These are phyloP conservation scores for Jacaranda copaia DNA, from an alignment of 257 asterid species.

Conservation along the genomic window DNA sequence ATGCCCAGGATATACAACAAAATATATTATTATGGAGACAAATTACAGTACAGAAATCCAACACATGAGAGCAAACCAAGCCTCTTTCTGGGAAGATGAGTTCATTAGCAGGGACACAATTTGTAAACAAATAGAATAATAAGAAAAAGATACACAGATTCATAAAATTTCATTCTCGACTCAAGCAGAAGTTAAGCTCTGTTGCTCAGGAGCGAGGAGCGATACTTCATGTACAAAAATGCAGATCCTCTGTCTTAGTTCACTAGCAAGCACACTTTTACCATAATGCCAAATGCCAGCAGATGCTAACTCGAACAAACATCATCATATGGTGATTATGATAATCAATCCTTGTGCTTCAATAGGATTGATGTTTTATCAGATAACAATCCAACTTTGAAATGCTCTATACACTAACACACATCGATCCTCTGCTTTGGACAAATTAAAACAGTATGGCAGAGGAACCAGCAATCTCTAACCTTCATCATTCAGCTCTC, in stretches of 20 bases:
- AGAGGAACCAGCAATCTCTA: neutral
- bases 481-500: slow-evolving; percentile 57
- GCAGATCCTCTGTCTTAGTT: no score
- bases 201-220: no score
- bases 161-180: no score
- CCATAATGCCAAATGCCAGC: neutral
- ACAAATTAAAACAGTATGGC: neutral
- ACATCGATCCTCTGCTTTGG: neutral
- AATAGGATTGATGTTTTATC: neutral
- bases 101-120: no score
- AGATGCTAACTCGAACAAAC: neutral
- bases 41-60: no score
- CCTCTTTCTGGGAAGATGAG: no score
- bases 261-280: no score
- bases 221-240: no score
- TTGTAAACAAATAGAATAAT: neutral
- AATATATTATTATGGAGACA: no score
- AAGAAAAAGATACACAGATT: neutral
- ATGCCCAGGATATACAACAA: no score
- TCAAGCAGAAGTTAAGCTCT: no score
- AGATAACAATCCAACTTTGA: neutral
- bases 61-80: no score
- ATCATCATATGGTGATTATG: neutral
- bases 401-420: neutral
- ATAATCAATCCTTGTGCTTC: neutral